These are phyloP conservation scores for Tagetes patula DNA, from an alignment of 129 eudicot genomes.

Conservation along the genomic window DNA sequence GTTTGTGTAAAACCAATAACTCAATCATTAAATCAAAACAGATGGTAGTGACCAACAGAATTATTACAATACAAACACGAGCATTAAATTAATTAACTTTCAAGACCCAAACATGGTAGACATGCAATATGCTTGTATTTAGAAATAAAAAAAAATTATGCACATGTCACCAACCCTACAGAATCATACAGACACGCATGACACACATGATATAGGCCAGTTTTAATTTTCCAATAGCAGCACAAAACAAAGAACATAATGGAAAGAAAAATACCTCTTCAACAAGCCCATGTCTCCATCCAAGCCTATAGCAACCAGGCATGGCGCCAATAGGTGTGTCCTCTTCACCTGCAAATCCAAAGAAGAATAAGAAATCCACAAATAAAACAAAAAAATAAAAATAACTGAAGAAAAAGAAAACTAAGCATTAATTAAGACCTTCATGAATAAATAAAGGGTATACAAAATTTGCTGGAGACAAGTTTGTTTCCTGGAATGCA, in stretches of 20 bases:
- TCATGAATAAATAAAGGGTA: conserved; percentile 96
- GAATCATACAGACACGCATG: not conserved
- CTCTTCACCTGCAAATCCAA: conserved; percentile 71
- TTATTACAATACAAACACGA: not conserved
- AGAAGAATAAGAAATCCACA: conserved; percentile 20
- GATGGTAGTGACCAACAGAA: not conserved
- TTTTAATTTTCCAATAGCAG: conserved; percentile 2
- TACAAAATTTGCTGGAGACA: conserved; percentile 84
- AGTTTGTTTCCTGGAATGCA: conserved; percentile 90
- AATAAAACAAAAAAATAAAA: not conserved
- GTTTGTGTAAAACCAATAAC: not conserved
- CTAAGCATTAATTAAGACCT: conserved; percentile 41
- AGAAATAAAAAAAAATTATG: not conserved
- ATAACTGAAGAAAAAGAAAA: not conserved
- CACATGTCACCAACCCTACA: not conserved
- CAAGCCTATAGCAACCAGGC: conserved; percentile 99
- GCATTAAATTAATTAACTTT: not conserved
- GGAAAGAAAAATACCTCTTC: conserved; percentile 67
- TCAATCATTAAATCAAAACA: not conserved
- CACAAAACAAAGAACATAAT: conserved; percentile 16
- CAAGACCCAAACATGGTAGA: not conserved
- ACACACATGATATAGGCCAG: not conserved
- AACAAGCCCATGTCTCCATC: conserved; percentile 97
- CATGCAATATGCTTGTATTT: not conserved
- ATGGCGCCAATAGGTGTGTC: conserved; percentile 97